Evolutionary conservation across 345 rosid genomes (phyloP), one percentile per base, ranked within the genome.

Genomic region (Carallia brachiata): DNA sequence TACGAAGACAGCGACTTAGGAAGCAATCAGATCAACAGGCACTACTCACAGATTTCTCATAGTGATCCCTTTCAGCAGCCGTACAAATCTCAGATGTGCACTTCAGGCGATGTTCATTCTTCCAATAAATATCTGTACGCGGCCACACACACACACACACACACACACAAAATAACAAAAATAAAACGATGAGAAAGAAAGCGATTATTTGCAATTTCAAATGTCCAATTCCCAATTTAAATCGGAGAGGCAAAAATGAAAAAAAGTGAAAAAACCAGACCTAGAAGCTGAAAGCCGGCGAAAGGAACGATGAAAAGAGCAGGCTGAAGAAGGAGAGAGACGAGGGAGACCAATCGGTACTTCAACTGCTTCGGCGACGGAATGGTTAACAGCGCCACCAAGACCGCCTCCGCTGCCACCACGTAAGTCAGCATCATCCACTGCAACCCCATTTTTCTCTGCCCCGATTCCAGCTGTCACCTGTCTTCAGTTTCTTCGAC

Each of bases 61-160:
- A 88, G 39, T 93, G 97, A 82, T 91, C 97, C 28, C 93, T 77
- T 76, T 91, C 96, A 53, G 96, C 70, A 54, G 97, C 85, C 18
- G 97, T 89, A 80, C 97, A 91, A 77, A 68, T 82, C 73, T 89
- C 97, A 18, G 91, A 82, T 6, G 89, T 83, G 71, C 97, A 91
- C 80, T 63, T 73, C 84, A 89, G 65, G 40, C 97, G 87, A 79
- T 91, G 96, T 78, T 91, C 97, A 61, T 81, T 88, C 84, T 91
- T 91, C 97, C 97, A 91, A 59, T 91, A 91, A 16, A 91, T 71
- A 79, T 91, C 97, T 91, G 75, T 70, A 77, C 6, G 15, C 44
- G 64, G 28, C 34, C 2, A 32, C 34, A 32, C 34, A 32, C 34
- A 32, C 34, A 32, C 34, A 32, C 34, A 56, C 66, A 55, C n/a